Conservation (phyloP, 192 early-diverging fungal genomes). For the Umbelopsis isabellina region DNA sequence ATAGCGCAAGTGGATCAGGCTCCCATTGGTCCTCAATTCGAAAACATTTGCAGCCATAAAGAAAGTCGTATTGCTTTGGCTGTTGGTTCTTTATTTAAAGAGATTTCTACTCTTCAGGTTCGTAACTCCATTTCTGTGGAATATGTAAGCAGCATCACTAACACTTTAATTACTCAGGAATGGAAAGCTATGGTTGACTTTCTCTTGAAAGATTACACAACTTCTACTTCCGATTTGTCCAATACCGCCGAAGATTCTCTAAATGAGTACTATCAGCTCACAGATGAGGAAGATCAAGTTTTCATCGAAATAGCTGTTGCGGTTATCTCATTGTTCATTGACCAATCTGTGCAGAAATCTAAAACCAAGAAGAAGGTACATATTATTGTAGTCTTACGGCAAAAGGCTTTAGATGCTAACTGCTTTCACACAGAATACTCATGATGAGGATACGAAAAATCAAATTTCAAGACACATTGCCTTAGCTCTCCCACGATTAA, state of each 20-base stretch:
- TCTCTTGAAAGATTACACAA: slow-evolving; percentile 32
- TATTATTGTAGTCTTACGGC: background rate
- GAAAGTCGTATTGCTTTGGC: slow-evolving; percentile 1
- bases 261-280: slow-evolving; percentile 46
- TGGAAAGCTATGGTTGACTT: slow-evolving; percentile 57
- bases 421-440: background rate
- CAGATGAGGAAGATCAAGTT: slow-evolving; percentile 57
- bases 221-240: background rate
- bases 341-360: background rate
- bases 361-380: slow-evolving; percentile 12
- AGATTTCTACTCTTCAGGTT: background rate
- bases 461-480: slow-evolving; percentile 50
- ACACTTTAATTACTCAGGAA: slow-evolving; percentile 27
- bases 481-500: slow-evolving; percentile 42
- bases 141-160: background rate
- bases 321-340: background rate
- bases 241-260: slow-evolving; percentile 1
- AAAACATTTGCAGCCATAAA: background rate
- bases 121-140: background rate
- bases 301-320: slow-evolving; percentile 52
- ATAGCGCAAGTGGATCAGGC: background rate
- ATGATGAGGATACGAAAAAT: slow-evolving; percentile 38
- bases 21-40: background rate
- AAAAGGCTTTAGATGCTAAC: background rate
- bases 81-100: background rate